These are phyloP conservation scores for Didymosphaeria variabile DNA, from an alignment of 2,329 filamentous ascomycete genomes.

Conservation along the genomic window DNA sequence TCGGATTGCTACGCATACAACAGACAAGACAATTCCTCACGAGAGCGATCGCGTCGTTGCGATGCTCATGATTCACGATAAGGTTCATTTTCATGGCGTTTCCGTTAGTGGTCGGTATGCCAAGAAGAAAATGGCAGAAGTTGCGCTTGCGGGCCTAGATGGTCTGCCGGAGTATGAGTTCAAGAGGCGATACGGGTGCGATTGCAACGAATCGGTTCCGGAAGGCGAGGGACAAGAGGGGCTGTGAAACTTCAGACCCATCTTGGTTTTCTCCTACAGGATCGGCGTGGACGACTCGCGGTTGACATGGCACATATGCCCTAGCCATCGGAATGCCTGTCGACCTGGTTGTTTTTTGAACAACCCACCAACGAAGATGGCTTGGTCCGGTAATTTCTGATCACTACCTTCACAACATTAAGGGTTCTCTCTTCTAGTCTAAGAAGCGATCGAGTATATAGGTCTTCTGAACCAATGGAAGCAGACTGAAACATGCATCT, in stretches of 20 bases:
- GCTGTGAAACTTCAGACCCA: not conserved
- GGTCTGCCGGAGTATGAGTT: conserved; percentile 67
- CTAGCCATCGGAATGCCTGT: no score
- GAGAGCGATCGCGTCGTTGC: conserved; percentile 65
- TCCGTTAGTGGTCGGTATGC: conserved; percentile 76
- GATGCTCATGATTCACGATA: conserved; percentile 78
- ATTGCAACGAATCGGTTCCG: conserved; percentile 59
- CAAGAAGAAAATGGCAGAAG: conserved; percentile 72
- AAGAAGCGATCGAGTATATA: no score
- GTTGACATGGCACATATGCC: no score
- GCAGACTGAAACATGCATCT: no score
- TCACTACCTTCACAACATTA: no score
- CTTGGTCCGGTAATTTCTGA: no score
- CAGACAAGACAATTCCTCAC: conserved; percentile 57
- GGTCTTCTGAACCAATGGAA: no score
- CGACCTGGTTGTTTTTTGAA: no score
- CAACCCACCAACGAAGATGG: no score
- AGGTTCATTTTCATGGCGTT: conserved; percentile 69
- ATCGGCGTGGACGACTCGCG: no score
- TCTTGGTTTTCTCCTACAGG: not conserved
- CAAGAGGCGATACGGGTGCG: conserved; percentile 67
- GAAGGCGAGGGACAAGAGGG: not conserved
- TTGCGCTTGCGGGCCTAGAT: conserved; percentile 62
- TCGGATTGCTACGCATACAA: conserved; percentile 49
- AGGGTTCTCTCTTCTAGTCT: no score